Base-by-base conservation (phyloP, 2,329 filamentous ascomycete genomes). In the Cordyceps fumosorosea region DNA sequence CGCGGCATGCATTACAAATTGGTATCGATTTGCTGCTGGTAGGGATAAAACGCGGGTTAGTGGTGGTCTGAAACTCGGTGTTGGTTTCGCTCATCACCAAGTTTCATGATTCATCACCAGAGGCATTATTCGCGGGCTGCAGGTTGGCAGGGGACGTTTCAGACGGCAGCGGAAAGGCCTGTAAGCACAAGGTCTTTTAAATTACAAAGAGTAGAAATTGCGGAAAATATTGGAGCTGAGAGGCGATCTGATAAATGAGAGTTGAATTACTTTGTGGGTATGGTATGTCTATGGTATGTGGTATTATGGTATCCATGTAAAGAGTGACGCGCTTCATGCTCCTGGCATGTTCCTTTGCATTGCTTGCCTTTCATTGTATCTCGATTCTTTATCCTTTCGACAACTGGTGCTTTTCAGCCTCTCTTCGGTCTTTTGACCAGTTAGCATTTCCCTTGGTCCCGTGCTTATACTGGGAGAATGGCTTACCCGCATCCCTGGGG, bases 401-500 rank as follows among this genome's bases (percentile, higher is more conserved):
- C 5, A 20, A 37, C 11, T 11, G 26, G 22, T 16, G 3, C 11
- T n/a, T 18, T 18, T 56, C 37, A 56, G 3, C 37, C 18, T 62
- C 53, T 44, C n/a, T 45, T 62, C 12, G 60, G 53, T 22, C 60
- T 62, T 18, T 40, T 34, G 8, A 50, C 29, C 5, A 37, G 37
- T 62, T 45, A 56, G 60, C 22, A 79, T 40, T 18, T 20, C 82
- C 47, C 34, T 40, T 20, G 18, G 54, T 29, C 5, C n/a, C 11
- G 7, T n/a, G 3, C 26, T n/a, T 56, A 34, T 22, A n/a, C 16
- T 45, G 42, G 10, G 34, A 34, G 40, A 10, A 20, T 18, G 37
- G 76, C 81, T 66, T 69, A 85, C 83, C 76, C 83, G 80, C 83
- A 86, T 40, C 83, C 83, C 60, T 77, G 73, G 5, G 83, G 81